Percentiles rank a stretch among this genome's conserved stretches.
phyloP scores from a whole-genome alignment of 2,329 filamentous ascomycete genomes.

The Aureobasidium sp. region DNA sequence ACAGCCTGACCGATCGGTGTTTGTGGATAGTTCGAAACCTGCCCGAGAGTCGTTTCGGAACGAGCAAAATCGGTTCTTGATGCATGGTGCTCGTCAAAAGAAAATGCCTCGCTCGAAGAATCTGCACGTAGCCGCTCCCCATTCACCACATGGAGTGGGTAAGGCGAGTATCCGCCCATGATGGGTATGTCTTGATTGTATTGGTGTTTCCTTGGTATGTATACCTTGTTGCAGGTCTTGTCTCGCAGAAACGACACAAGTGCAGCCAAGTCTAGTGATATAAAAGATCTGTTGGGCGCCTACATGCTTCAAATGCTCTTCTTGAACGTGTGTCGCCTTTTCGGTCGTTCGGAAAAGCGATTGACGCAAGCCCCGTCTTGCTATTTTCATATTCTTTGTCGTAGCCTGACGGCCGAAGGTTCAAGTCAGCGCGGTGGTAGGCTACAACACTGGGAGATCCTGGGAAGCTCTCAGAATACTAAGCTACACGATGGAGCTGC shows the following conservation, averaged over 20 bases:
- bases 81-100: background rate
- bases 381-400: background rate
- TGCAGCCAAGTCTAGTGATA: background rate
- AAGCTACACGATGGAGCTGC: background rate
- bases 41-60: conserved; percentile 10
- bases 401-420: background rate
- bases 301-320: background rate
- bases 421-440: background rate
- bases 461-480: background rate
- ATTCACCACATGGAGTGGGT: background rate
- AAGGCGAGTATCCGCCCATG: conserved; percentile 1
- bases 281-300: background rate
- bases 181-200: background rate
- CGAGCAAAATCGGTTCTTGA: background rate
- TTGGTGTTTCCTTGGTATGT: background rate
- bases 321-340: background rate
- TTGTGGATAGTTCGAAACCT: background rate
- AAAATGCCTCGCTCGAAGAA: background rate
- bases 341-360: background rate
- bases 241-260: background rate
- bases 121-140: background rate
- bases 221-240: background rate
- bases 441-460: background rate
- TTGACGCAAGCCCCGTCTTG: background rate
- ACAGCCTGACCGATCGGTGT: conserved; percentile 13